phyloP scores from a whole-genome alignment of 352 stramenopile species.

The Phytopythium vexans region DNA sequence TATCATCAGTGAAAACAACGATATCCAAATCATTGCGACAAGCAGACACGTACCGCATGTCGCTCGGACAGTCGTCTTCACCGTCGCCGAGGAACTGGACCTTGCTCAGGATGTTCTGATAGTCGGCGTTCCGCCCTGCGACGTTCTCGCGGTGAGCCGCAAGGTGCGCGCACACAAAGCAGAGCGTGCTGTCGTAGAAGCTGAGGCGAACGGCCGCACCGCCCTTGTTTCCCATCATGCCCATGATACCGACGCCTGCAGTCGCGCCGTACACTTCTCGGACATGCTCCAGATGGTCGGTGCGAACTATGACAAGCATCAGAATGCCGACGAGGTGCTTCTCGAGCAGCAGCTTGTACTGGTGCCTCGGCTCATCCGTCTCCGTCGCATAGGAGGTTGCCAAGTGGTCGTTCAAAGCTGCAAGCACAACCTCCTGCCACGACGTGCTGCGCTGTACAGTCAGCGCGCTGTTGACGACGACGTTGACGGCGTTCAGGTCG shows the following conservation, averaged over 20 bases:
- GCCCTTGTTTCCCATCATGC: conserved; percentile 99
- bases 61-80: conserved; percentile 13
- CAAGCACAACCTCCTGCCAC: conserved; percentile 89
- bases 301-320: conserved; percentile 94
- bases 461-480: conserved; percentile 95
- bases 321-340: conserved; percentile 97
- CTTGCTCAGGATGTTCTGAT: conserved; percentile 97
- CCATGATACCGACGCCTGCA: conserved; percentile 97
- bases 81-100: conserved; percentile 87
- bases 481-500: conserved; percentile 99
- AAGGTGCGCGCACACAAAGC: conserved; percentile 98
- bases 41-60: conserved; percentile 20
- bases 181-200: conserved; percentile 98
- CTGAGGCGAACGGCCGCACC: conserved; percentile 93
- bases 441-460: conserved; percentile 87
- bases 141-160: conserved; percentile 99
- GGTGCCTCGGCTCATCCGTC: conserved; percentile 11
- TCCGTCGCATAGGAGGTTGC: conserved; percentile 5
- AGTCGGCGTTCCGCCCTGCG: conserved; percentile 95
- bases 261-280: conserved; percentile 88
- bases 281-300: conserved; percentile 65
- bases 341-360: conserved; percentile 80
- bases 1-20: background rate
- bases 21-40: background rate
- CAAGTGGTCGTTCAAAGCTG: conserved; percentile 86